phyloP scores from a whole-genome alignment of 441 rosid genomes.

The Aleurites moluccanus region DNA sequence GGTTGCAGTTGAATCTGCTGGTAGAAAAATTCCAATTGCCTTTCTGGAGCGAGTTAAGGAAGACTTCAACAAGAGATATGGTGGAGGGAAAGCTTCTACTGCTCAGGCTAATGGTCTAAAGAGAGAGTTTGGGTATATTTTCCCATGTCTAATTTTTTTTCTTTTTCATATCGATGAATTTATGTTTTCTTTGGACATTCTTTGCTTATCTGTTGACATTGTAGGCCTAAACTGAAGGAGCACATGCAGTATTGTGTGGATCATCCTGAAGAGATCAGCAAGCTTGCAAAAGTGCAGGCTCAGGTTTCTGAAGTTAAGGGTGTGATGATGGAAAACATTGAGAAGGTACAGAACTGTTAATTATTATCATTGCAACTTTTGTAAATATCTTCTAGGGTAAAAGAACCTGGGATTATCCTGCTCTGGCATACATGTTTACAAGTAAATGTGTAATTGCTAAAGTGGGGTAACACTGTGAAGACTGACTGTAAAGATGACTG shows the following conservation, averaged over 20 bases:
- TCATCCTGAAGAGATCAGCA: conserved; percentile 75
- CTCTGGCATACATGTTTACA: neutral
- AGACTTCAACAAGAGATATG: conserved; percentile 75
- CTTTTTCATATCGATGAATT: neutral
- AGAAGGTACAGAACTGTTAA: conserved; percentile 48
- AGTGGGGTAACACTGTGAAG: neutral
- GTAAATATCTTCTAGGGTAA: neutral
- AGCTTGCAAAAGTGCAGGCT: conserved; percentile 78
- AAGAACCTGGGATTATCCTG: neutral
- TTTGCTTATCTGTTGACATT: conserved; percentile 5
- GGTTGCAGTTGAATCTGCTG: conserved; percentile 89
- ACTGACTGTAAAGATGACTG: neutral
- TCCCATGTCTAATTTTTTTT: neutral
- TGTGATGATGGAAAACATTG: conserved; percentile 87
- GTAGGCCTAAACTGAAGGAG: conserved; percentile 71
- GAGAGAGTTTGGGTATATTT: conserved; percentile 76
- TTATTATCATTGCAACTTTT: neutral
- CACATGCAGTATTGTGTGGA: conserved; percentile 81
- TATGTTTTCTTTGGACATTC: neutral
- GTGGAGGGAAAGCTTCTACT: conserved; percentile 85
- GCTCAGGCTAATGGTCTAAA: conserved; percentile 72
- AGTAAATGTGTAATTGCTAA: neutral
- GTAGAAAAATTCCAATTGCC: conserved; percentile 89
- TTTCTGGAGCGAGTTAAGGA: conserved; percentile 88
- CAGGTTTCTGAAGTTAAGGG: conserved; percentile 90